phyloP scores from a whole-genome alignment of 495 filamentous ascomycete species.

The Daldinia decipiens region DNA sequence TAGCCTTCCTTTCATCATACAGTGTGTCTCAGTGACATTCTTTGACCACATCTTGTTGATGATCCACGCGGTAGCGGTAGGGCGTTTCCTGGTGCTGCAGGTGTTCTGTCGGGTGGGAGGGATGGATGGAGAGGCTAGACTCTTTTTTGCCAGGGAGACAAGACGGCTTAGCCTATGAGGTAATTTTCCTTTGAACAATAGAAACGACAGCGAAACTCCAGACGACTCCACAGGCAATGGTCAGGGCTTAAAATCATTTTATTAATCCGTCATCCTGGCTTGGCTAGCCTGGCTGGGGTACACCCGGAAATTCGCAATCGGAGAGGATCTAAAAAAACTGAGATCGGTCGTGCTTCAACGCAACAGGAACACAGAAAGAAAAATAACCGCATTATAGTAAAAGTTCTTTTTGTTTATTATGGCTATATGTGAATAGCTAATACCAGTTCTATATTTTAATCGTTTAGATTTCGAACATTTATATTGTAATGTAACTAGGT shows the following conservation, averaged over 20 bases:
- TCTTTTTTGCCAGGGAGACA: slow-evolving; percentile 40
- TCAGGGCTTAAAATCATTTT: slow-evolving; percentile 43
- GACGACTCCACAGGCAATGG: slow-evolving; percentile 43
- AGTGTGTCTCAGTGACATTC: slow-evolving; percentile 31
- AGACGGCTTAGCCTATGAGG: slow-evolving; percentile 47
- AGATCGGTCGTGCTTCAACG: slow-evolving; percentile 37
- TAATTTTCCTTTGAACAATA: slow-evolving; percentile 43
- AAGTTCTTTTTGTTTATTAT: neutral
- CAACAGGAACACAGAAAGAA: neutral
- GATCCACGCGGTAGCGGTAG: slow-evolving; percentile 47
- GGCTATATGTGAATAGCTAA: neutral
- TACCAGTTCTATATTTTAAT: neutral
- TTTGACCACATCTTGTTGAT: slow-evolving; percentile 27
- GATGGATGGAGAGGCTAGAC: slow-evolving; percentile 44
- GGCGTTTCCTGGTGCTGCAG: slow-evolving; percentile 46
- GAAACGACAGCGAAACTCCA: slow-evolving; percentile 51
- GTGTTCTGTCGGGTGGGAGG: slow-evolving; percentile 45
- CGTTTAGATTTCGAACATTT: neutral
- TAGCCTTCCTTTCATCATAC: slow-evolving; percentile 23
- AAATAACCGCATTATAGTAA: slow-evolving; percentile 4
- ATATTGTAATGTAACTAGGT: neutral
- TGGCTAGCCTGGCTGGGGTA: slow-evolving; percentile 44
- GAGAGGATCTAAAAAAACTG: slow-evolving; percentile 38
- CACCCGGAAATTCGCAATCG: slow-evolving; percentile 48
- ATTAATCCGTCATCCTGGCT: slow-evolving; percentile 47